Evolutionary conservation across 2,329 filamentous ascomycete genomes (phyloP), one percentile per base, ranked within the genome.

Genomic region (Dryadomyces quercivorus): DNA sequence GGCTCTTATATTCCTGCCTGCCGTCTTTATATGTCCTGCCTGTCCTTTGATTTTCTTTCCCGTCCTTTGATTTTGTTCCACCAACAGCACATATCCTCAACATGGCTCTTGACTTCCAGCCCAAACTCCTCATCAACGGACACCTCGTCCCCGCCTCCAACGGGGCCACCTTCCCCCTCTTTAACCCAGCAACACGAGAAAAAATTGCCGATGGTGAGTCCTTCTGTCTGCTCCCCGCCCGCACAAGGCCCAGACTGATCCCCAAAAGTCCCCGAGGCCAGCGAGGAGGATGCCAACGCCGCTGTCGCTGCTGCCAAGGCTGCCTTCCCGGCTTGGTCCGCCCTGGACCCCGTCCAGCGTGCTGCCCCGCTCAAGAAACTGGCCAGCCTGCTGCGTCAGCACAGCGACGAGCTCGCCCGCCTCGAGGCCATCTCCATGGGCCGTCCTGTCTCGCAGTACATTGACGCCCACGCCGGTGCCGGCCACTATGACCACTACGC

Each of bases 391-490:
- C 66, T 79, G 43, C 65, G 64, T 7, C 62, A 69, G 13, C 58
- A 71, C 52, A 64, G 66, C n/a, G 55, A 63, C 1, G 70, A 77
- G 54, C 66, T 78, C 1, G 72, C 74, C 7, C 59, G 65, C 2
- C 65, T 76, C 5, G 73, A 75, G 45, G 70, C 72, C 16, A 62
- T 70, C 54, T 68, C 72, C 49, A 75, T 74, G 69, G 73, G 73
- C 46, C 65, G 69, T 49, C 70, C 73, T 12, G 64, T 74, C 8
- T 58, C 58, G 7, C 58, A 60, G 4, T 73, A 69, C 62, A 67
- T 69, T 61, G 71, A 74, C 56, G 65, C 62, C 16, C 56, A 60
- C 34, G 61, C 62, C 1, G 67, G 69, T 2, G 69, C 70, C 4
- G 61, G 57, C 5, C 58, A 65, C 13, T 72, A 68, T 44, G 68